Conservation (phyloP, 164 flowering plant genomes). For the Liquidambar formosana region DNA sequence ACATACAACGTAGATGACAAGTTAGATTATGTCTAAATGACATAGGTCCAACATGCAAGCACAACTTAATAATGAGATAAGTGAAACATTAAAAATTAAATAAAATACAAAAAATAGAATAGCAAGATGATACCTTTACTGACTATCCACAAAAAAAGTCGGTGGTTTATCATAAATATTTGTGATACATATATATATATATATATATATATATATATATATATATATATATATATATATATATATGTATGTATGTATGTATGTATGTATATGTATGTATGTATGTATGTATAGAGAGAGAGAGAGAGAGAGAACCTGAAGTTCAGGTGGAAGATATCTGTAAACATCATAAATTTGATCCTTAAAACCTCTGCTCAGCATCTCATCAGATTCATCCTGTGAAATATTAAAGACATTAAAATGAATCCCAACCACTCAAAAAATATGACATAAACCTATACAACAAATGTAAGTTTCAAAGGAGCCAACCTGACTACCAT, state of each 20-base stretch:
- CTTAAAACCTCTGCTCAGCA: conserved; percentile 97
- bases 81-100: background rate
- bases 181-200: too few relatives aligned
- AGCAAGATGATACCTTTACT: background rate
- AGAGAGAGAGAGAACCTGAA: conserved; percentile 57
- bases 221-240: too few relatives aligned
- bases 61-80: background rate
- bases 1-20: background rate
- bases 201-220: too few relatives aligned
- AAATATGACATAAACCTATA: background rate
- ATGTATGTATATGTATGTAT: too few relatives aligned
- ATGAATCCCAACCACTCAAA: background rate
- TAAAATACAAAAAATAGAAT: too few relatives aligned
- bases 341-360: conserved; percentile 98
- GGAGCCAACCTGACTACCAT: too few relatives aligned
- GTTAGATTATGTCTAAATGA: background rate
- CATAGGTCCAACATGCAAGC: background rate
- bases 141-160: too few relatives aligned
- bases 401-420: conserved; percentile 2
- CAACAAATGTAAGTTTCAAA: background rate
- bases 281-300: conserved; percentile 9
- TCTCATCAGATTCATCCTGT: conserved; percentile 98
- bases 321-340: conserved; percentile 96
- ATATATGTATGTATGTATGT: too few relatives aligned
- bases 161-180: too few relatives aligned